Base-by-base conservation (phyloP, 805 yeast species). In the Cyberlindnera petersonii region DNA sequence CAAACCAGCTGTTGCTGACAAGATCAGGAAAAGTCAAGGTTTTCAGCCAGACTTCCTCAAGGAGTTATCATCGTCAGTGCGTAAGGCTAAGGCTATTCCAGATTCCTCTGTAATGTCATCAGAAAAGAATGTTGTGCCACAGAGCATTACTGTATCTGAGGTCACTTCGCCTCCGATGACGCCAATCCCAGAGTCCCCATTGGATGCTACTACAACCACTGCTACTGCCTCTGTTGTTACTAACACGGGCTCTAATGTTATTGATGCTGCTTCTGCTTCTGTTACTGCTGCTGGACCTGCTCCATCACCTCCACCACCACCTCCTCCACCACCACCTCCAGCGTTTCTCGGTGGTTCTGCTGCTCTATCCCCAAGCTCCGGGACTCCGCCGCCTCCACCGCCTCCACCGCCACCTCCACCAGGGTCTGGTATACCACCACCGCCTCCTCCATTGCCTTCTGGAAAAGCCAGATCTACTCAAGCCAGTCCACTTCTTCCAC, bases 41-140 rank as follows among this genome's bases (percentile, higher is more conserved):
- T 53, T 70, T 65, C 61, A 69, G 41, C 75, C 79, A 10, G 58
- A 69, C 21, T 77, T 78, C 51, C 61, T 79, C 47, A 64, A 68
- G 33, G 85, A 79, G 51, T 61, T 79, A 47, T 64, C 70, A 17
- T 57, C 68, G 4, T 75, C 73, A 47, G 80, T 77, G 10, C 63
- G 59, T 7, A 72, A 63, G 40, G 53, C 65, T 4, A 65, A 49
- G n/a, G 37, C 49, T 13, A 47, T 48, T 19, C 39, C 48, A 13
- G 43, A 42, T 24, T 24, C 22, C 14, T 31, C 20, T 4, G 35
- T 24, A 3, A 7, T 22, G 11, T 31, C 37, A 5, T 22, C 41
- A 21, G 43, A 33, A 8, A 42, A 44, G 22, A 37, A 42, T 33
- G 40, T 37, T 28, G 40, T 34, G 8, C 26, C 42, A 14, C 39